These are phyloP conservation scores for Hygrophila difformis DNA, from an alignment of 257 asterid species.

Conservation along the genomic window DNA sequence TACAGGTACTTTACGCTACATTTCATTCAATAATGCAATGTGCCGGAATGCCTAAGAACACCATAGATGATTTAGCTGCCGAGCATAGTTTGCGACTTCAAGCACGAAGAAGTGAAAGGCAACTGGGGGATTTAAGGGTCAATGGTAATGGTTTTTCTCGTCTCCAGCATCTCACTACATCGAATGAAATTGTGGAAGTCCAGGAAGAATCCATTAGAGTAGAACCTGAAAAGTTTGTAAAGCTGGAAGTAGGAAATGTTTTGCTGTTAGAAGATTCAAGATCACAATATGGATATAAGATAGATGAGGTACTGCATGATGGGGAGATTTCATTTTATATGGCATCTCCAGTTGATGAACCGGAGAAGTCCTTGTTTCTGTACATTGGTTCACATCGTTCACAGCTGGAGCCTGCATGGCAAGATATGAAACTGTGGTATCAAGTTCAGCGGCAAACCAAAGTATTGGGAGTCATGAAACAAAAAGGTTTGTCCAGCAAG, in stretches of 20 bases:
- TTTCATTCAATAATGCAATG: constrained; percentile 79
- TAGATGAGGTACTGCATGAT: constrained; percentile 50
- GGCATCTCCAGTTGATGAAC: constrained; percentile 59
- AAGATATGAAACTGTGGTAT: constrained; percentile 92
- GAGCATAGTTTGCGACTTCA: constrained; percentile 90
- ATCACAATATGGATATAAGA: constrained; percentile 50
- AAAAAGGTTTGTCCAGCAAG: constrained; percentile 75
- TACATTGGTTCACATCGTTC: constrained; percentile 89
- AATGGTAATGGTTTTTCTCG: constrained; percentile 62
- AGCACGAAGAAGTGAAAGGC: constrained; percentile 79
- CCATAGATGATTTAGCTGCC: constrained; percentile 92
- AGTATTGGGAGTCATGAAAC: constrained; percentile 70
- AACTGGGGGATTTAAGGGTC: constrained; percentile 44
- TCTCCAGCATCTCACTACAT: constrained; percentile 61
- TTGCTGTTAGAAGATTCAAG: constrained; percentile 74
- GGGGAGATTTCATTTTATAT: constrained; percentile 60
- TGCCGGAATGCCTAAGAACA: constrained; percentile 64
- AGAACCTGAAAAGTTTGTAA: constrained; percentile 45
- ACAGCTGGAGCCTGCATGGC: constrained; percentile 94
- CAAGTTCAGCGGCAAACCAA: constrained; percentile 98
- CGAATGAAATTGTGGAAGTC: constrained; percentile 94
- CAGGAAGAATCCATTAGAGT: constrained; percentile 54
- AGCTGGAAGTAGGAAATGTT: constrained; percentile 67
- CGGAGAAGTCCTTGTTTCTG: constrained; percentile 44
- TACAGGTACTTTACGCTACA: constrained; percentile 85